Evolutionary conservation across 192 early-diverging fungal genomes (phyloP), one percentile per base, ranked within the genome.

Genomic region (Backusella luteola): DNA sequence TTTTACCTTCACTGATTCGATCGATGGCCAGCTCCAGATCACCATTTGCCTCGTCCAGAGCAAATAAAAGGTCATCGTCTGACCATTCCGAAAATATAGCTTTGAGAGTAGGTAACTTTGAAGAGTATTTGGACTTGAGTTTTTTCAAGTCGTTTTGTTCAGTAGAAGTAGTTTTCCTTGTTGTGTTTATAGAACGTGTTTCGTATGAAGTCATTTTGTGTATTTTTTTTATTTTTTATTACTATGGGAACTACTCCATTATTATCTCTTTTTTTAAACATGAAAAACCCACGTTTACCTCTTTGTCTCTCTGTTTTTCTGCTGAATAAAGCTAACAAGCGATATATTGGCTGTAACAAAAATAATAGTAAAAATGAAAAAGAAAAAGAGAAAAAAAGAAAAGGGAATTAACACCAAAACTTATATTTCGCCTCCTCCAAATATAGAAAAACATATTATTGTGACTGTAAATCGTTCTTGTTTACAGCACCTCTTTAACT

Each of bases 31-130:
- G 75, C 39, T 96, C 93, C 53, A 97, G 83, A 79, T 97, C 95
- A 36, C 96, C 96, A 69, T 89, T 80, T 59, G 93, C 92, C 76
- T 99, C 97, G 81, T 94, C 90, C 74, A 99, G 83, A 39, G 90
- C 90, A 56, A 90, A 93, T 59, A 96, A 80, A 73, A 99, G 89
- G 85, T 99, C 97, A 76, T 89, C 90, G 80, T 98, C 94, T 84
- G 93, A 84, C 96, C 96, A 99, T 73, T 93, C 93, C 66, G 90
- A 83, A 77, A 93, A 94, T 79, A 95, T 79, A 83, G 92, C 93
- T 79, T 89, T 88, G 68, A 95, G 85, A 69, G 85, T 88, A 59
- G 86, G 80, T 76, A 95, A 82, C 72, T 85, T 86, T 78, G 74
- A 80, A 72, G 82, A 86, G 81, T 94, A 91, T 84, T 90, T 89